phyloP scores from a whole-genome alignment of 305 asterid species.

The Withania somnifera region DNA sequence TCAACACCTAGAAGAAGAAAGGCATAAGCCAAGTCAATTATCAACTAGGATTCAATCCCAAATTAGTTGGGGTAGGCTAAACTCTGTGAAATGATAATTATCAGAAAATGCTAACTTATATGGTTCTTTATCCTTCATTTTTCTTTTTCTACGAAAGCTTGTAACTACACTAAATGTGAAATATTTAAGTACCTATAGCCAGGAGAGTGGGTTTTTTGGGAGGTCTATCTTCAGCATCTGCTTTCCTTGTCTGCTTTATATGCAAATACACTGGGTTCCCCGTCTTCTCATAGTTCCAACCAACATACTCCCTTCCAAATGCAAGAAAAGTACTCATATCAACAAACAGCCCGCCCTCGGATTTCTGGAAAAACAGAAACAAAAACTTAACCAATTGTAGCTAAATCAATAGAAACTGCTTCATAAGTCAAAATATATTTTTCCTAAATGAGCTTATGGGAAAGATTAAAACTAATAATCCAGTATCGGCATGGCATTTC shows the following conservation, averaged over 20 bases:
- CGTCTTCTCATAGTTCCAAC: constrained; percentile 87
- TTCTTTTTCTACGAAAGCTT: neutral
- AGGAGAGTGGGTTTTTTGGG: constrained; percentile 85
- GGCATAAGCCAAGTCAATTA: neutral
- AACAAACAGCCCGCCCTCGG: constrained; percentile 82
- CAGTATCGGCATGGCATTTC: neutral
- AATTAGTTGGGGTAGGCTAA: neutral
- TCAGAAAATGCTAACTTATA: neutral
- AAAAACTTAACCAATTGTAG: neutral
- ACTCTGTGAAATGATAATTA: neutral
- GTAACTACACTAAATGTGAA: neutral
- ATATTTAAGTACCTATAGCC: constrained; percentile 56
- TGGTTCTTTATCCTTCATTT: neutral
- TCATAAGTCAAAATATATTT: neutral
- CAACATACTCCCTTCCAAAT: constrained; percentile 83
- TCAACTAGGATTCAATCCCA: neutral
- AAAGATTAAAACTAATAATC: neutral
- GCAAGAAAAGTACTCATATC: constrained; percentile 91
- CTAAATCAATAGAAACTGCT: neutral
- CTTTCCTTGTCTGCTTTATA: constrained; percentile 58
- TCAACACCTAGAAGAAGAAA: constrained; percentile 50
- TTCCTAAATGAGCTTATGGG: neutral
- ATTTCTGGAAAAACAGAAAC: constrained; percentile 38
- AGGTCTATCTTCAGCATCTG: constrained; percentile 80
- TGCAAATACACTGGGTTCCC: constrained; percentile 87